These are phyloP conservation scores for Suillus subalutaceus DNA, from an alignment of 768 basidiomycete genomes.

Conservation along the genomic window DNA sequence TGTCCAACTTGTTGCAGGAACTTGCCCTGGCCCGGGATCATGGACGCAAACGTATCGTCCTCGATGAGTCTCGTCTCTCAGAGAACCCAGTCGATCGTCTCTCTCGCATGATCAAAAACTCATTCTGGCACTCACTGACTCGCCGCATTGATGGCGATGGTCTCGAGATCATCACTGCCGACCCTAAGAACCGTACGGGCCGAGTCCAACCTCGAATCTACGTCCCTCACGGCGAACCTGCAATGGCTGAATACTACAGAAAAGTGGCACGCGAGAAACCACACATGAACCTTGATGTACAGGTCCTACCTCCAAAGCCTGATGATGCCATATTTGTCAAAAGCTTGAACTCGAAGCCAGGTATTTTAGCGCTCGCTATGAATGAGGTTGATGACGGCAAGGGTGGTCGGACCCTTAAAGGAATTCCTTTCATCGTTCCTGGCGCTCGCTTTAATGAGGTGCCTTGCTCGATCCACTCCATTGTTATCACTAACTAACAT, in stretches of 20 bases:
- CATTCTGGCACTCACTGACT: conserved; percentile 98
- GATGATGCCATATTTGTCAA: conserved; percentile 90
- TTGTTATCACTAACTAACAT: conserved; percentile 13
- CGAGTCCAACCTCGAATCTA: conserved; percentile 92
- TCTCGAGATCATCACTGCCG: conserved; percentile 95
- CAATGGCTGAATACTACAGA: conserved; percentile 95
- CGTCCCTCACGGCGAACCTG: conserved; percentile 89
- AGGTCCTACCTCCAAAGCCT: conserved; percentile 82
- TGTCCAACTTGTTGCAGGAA: conserved; percentile 98
- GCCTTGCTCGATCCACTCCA: conserved; percentile 23
- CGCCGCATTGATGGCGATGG: conserved; percentile 97
- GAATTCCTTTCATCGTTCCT: conserved; percentile 96
- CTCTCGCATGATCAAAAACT: conserved; percentile 95
- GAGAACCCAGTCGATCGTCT: conserved; percentile 98
- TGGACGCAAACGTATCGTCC: conserved; percentile 91
- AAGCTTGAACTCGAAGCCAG: conserved; percentile 92
- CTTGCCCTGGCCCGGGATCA: conserved; percentile 96
- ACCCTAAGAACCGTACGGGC: conserved; percentile 95
- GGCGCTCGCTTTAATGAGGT: conserved; percentile 95
- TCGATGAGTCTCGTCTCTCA: conserved; percentile 97
- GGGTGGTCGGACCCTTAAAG: conserved; percentile 82
- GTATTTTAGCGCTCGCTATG: conserved; percentile 95
- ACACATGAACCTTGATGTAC: conserved; percentile 91
- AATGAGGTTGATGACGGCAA: conserved; percentile 80
- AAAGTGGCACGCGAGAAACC: conserved; percentile 90